Percentiles rank a stretch among this genome's conserved stretches.
Evolutionary conservation across 2,329 filamentous ascomycete genomes (phyloP).

Genomic region (Allantophomopsis cytisporea): DNA sequence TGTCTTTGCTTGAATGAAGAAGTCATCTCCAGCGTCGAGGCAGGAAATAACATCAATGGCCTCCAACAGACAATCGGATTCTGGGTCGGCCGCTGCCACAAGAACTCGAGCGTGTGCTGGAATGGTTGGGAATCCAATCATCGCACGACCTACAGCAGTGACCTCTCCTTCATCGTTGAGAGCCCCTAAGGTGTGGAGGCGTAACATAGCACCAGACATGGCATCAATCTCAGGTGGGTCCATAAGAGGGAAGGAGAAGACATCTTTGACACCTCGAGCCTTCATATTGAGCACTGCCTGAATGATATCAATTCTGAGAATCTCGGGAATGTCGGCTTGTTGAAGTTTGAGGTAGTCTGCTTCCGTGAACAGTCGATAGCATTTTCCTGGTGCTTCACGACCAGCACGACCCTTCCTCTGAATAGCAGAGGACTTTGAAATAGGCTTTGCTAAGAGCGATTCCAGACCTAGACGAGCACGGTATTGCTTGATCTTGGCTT

Average conservation of each 20-base stretch:
- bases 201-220: slow-evolving; percentile 68
- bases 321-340: slow-evolving; percentile 72
- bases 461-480: slow-evolving; percentile 75
- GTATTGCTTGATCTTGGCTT: slow-evolving; percentile 89
- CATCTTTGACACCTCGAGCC: slow-evolving; percentile 71
- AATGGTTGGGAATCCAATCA: slow-evolving; percentile 73
- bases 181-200: slow-evolving; percentile 68
- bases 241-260: slow-evolving; percentile 73
- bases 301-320: slow-evolving; percentile 77
- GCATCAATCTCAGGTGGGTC: slow-evolving; percentile 67
- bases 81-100: slow-evolving; percentile 59
- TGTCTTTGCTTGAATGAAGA: slow-evolving; percentile 44
- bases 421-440: slow-evolving; percentile 86
- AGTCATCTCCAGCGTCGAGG: slow-evolving; percentile 47
- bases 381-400: slow-evolving; percentile 82
- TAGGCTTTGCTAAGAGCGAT: slow-evolving; percentile 77
- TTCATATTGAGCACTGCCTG: slow-evolving; percentile 88
- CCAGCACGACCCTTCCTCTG: slow-evolving; percentile 87
- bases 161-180: slow-evolving; percentile 60
- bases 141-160: slow-evolving; percentile 58
- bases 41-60: slow-evolving; percentile 71
- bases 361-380: slow-evolving; percentile 80
- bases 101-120: slow-evolving; percentile 72
- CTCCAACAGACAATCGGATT: slow-evolving; percentile 63
- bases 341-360: slow-evolving; percentile 56